Base-by-base conservation (phyloP, 768 basidiomycete species). In the Ramaria sp. region DNA sequence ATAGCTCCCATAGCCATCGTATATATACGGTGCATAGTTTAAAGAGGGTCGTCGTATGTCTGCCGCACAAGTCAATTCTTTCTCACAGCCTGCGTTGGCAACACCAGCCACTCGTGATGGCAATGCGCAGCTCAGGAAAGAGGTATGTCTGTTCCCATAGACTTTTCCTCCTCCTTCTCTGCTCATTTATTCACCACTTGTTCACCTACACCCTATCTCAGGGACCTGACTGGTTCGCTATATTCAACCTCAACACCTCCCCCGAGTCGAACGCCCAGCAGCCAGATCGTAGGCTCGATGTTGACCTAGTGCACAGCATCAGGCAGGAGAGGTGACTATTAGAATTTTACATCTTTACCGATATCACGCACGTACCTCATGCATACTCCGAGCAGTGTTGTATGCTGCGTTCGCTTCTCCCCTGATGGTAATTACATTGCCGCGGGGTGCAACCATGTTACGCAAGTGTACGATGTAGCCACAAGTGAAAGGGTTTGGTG, bases 181-280 rank as follows among this genome's bases (percentile, higher is more conserved):
- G 32, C 13, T 13, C 32, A 13, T 13, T 34, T 9, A 34, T 13
- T 34, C 32, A 34, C 8, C 8, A 34, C 7, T 34, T 34, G n/a
- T n/a, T n/a, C n/a, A n/a, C n/a, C 32, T 9, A 8, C 32, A 34
- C 8, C 9, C 32, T 13, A 13, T 34, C 2, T 13, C 32, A 93
- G 64, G 90, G 88, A 0, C 68, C 71, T 47, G 91, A 94, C 63
- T 95, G 92, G 92, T 86, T 88, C 63, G 88, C 85, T 3, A 74
- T 91, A 44, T 93, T 89, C 73, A 91, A 88, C 64, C 81, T 84
- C 39, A 83, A 82, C 63, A 79, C 81, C 56, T 36, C 55, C 22
- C 1, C 38, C 30, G n/a, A n/a, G n/a, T 32, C 30, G 30, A 39
- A 15, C 15, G 5, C 39, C 39, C n/a, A 41, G n/a, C n/a, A n/a